Evolutionary conservation across 345 rosid species (phyloP), one percentile per base, ranked within the genome.

Genomic region (Brassica rapa): DNA sequence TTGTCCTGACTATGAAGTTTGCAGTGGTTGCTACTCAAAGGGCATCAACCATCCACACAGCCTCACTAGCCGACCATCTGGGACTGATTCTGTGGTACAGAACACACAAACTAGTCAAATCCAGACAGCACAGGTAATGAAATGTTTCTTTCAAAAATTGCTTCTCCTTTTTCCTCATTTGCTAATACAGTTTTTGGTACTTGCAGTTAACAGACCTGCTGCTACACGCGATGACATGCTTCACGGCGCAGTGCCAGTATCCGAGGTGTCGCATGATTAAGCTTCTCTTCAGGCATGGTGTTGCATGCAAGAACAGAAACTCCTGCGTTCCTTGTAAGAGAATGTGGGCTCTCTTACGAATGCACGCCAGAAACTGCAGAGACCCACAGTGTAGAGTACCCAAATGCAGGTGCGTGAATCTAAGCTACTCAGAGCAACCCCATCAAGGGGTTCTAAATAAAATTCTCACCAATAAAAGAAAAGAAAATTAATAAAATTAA

Each of bases 361-460:
- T 95, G 75, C 99, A 95, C 84, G 88, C 99, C 33, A 91, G 99
- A 66, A 97, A 92, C 56, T 95, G 99, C 87, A 93, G 91, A 84
- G 97, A 93, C 82, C 84, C 93, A 1, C 85, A 90, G 62, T 95
- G 99, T 91, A 89, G 84, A 21, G 99, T 91, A 23, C 96, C 99
- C 32, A 97, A 94, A 55, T 95, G 99, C 99, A 91, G 90, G 99
- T 95, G 72, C 65, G 73, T 71, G 61, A 43, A 37, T 43, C 53
- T 43, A 19, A n/a, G n/a, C n/a, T n/a, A n/a, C n/a, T n/a, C n/a
- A n/a, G n/a, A n/a, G 21, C 21, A 19, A 19, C 21, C 21, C 21
- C 21, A 19, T 19, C 21, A 19, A 19, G 21, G 21, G 21, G 21
- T 19, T 19, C 21, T 19, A 19, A 19, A 19, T 19, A 19, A 19